These are phyloP conservation scores for Acrodontium crateriforme DNA, from an alignment of 2,329 filamentous ascomycete genomes.

Conservation along the genomic window DNA sequence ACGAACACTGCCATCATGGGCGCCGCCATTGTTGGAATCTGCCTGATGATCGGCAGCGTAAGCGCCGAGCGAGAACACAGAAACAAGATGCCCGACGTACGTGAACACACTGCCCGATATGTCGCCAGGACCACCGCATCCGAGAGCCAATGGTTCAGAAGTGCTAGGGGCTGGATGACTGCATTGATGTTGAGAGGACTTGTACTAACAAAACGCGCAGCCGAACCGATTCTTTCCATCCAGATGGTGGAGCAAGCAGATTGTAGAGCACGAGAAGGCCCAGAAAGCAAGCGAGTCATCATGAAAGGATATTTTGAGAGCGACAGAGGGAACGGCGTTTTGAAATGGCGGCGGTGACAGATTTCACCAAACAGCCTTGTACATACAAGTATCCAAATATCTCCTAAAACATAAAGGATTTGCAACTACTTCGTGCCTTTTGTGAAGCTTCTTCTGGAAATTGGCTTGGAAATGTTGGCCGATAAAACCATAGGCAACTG, in stretches of 20 bases:
- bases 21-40: constrained; percentile 53
- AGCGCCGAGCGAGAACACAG: constrained; percentile 63
- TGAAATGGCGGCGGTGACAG: no score
- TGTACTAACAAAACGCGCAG: constrained; percentile 13
- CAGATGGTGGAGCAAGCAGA: constrained; percentile 64
- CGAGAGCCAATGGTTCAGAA: background rate
- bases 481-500: no score
- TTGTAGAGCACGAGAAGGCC: constrained; percentile 52
- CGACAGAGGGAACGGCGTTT: no score
- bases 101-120: constrained; percentile 2
- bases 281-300: no score
- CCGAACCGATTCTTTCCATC: constrained; percentile 68
- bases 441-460: no score
- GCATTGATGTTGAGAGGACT: background rate
- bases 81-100: constrained; percentile 55
- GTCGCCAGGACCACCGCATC: background rate
- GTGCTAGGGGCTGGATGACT: no score
- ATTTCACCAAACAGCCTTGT: no score
- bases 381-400: no score
- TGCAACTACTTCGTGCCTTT: no score
- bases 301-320: no score
- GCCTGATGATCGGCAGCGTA: constrained; percentile 50
- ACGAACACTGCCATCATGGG: constrained; percentile 71
- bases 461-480: no score
- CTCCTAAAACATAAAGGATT: no score